A percentile compares a stretch with the other conserved stretches of the same genome.
Evolutionary conservation across 805 yeast species (phyloP).

Genomic region (Nakazawaea anatomiae): DNA sequence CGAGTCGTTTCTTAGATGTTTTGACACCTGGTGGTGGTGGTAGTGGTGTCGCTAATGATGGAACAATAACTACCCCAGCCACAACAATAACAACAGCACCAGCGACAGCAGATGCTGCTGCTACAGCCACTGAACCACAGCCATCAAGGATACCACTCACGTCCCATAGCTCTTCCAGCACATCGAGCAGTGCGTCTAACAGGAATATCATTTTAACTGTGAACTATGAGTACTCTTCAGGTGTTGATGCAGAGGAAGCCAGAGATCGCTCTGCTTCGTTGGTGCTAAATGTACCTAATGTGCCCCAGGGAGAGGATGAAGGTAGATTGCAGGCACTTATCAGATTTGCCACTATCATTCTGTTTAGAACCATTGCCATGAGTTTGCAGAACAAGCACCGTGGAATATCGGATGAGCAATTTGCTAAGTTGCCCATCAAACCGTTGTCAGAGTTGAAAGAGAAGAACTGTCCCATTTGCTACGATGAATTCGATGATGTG

Average conservation of each 20-base stretch:
- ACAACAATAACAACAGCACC: background rate
- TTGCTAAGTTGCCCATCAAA: slow-evolving; percentile 42
- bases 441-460: slow-evolving; percentile 25
- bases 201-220: slow-evolving; percentile 35
- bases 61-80: background rate
- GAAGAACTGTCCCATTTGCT: slow-evolving; percentile 57
- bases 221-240: slow-evolving; percentile 26
- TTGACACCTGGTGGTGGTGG: slow-evolving; percentile 17
- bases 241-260: slow-evolving; percentile 12
- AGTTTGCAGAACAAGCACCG: slow-evolving; percentile 40
- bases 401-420: slow-evolving; percentile 48
- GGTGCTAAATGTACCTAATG: slow-evolving; percentile 62
- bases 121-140: background rate
- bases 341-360: slow-evolving; percentile 63
- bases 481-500: slow-evolving; percentile 38
- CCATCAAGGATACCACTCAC: no score
- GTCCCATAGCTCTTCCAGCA: no score
- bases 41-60: background rate
- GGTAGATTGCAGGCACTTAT: slow-evolving; percentile 54
- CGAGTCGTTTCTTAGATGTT: slow-evolving; percentile 17
- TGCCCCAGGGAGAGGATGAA: slow-evolving; percentile 53
- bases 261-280: slow-evolving; percentile 46
- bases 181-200: slow-evolving; percentile 11
- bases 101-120: background rate
- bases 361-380: slow-evolving; percentile 51